These are phyloP conservation scores for Pelargonium nanum DNA, from an alignment of 345 rosid genomes.

Conservation along the genomic window DNA sequence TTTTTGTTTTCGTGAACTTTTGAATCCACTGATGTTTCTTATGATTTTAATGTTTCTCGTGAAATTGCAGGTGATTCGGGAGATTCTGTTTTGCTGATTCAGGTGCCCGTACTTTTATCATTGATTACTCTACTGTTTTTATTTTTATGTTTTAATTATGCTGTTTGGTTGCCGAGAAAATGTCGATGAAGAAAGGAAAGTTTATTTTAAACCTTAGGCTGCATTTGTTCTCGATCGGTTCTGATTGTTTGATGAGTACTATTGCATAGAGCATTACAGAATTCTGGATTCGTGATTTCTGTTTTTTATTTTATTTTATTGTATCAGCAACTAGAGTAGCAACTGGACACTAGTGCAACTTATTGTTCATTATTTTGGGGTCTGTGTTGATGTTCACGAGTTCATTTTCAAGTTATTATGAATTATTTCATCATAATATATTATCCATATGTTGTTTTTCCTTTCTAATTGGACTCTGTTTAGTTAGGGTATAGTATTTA, in stretches of 20 bases:
- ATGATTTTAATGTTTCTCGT: no score
- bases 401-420: neutral
- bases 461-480: no score
- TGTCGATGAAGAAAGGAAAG: neutral
- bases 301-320: neutral
- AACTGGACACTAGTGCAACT: neutral
- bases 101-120: neutral
- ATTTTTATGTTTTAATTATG: neutral
- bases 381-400: neutral
- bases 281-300: neutral
- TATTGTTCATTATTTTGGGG: neutral
- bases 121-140: neutral
- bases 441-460: no score
- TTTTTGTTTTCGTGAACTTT: neutral
- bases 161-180: conserved; percentile 5
- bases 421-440: no score
- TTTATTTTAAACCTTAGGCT: neutral
- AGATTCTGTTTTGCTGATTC: conserved; percentile 7
- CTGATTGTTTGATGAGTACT: neutral
- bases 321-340: neutral
- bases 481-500: neutral
- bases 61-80: conserved; percentile 2
- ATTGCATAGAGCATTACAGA: neutral
- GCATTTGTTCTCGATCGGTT: neutral
- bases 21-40: neutral